These are phyloP conservation scores for Marchantia paleacea DNA, from an alignment of 225 moss, liverwort and hornwort species.

Conservation along the genomic window DNA sequence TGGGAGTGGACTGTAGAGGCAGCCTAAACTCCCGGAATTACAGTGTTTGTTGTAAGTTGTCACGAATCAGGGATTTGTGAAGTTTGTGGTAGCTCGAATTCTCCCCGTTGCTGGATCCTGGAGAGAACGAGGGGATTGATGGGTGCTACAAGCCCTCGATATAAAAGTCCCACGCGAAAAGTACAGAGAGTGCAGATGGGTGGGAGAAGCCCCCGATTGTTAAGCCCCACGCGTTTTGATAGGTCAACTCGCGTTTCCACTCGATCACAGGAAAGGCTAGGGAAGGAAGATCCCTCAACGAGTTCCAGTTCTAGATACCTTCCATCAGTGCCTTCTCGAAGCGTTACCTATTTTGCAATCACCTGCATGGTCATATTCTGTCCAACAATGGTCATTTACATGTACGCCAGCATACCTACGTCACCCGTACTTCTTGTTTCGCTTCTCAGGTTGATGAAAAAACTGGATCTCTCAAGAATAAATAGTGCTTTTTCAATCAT, in stretches of 20 bases:
- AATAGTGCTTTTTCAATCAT: too few species aligned
- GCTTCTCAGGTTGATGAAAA: background rate
- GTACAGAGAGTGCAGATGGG: background rate
- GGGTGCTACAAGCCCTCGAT: too few species aligned
- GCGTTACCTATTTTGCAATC: conserved; percentile 10
- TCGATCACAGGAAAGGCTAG: background rate
- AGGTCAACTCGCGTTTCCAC: background rate
- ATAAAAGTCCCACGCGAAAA: background rate
- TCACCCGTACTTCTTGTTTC: background rate
- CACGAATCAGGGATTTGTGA: background rate
- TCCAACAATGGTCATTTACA: conserved; percentile 4
- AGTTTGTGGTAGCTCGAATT: background rate
- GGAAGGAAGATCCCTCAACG: background rate
- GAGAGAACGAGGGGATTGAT: too few species aligned
- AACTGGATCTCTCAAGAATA: too few species aligned
- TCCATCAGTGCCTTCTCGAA: background rate
- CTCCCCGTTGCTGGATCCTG: too few species aligned
- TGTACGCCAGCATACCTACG: background rate
- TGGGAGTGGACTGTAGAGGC: background rate
- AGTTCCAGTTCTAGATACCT: background rate
- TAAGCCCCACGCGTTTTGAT: background rate
- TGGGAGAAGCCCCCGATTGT: background rate
- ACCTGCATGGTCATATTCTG: conserved; percentile 6
- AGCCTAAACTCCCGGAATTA: background rate
- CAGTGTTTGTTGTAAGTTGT: background rate